Conservation (phyloP, 1,284 basidiomycete species). For the Abortiporus biennis region DNA sequence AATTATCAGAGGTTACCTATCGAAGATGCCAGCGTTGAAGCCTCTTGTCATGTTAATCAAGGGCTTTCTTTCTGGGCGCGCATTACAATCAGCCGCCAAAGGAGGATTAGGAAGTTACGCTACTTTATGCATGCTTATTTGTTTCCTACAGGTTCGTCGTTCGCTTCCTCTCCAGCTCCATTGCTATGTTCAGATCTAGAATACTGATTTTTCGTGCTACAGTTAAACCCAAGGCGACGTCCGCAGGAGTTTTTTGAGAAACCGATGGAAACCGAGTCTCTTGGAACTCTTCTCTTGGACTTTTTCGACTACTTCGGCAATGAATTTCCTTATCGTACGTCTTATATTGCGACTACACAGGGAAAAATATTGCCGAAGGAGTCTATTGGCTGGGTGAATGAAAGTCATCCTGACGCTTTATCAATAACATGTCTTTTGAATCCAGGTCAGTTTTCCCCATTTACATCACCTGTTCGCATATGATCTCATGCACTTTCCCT, state of each 20-base stretch:
- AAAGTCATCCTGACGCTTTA: conserved; percentile 21
- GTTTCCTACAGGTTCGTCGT: conserved; percentile 62
- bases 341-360: conserved; percentile 34
- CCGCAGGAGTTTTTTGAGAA: conserved; percentile 28
- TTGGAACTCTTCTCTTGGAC: conserved; percentile 38
- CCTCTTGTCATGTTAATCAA: conserved; percentile 70
- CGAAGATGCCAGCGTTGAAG: conserved; percentile 55
- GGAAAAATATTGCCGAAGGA: conserved; percentile 31
- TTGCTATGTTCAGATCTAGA: conserved; percentile 1
- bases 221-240: conserved; percentile 35
- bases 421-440: conserved; percentile 39
- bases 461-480: background rate
- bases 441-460: conserved; percentile 22
- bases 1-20: conserved; percentile 53
- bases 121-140: conserved; percentile 66
- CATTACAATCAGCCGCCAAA: conserved; percentile 68
- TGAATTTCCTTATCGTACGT: conserved; percentile 34
- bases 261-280: conserved; percentile 32
- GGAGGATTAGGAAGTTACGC: conserved; percentile 75
- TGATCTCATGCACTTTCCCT: background rate
- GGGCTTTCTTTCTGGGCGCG: conserved; percentile 56
- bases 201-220: background rate
- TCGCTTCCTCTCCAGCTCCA: background rate
- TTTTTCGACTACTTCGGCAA: conserved; percentile 41
- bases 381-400: conserved; percentile 27